Evolutionary conservation across 352 stramenopile species (phyloP), one percentile per base, ranked within the genome.

Genomic region (Hyaloperonospora arabidopsidis): DNA sequence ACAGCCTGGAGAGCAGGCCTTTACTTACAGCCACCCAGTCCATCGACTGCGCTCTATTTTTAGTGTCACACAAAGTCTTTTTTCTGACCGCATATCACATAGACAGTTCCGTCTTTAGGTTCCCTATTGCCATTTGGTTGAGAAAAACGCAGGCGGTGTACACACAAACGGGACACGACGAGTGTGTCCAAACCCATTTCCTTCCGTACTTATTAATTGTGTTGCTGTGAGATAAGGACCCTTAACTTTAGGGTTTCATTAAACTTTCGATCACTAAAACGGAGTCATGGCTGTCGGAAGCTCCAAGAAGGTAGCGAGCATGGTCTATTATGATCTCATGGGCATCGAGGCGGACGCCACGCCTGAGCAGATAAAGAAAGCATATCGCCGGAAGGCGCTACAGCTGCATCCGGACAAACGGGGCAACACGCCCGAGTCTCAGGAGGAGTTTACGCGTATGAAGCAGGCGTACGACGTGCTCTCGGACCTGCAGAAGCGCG

Each of bases 401-500:
- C 92, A 96, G 65, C 86, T 95, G 36, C 92, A 97, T 52, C 92
- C 92, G 2, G 70, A 95, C 67, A 93, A 94, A 64, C 89, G 79
- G 32, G 79, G 79, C 50, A 89, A 89, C 63, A 86, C 79, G 45
- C 75, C 75, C 6, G 79, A 89, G 62, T 70, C 70, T n/a, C 79
- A 89, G 58, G 79, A 89, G n/a, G 79, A 87, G 54, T 98, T 98
- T 64, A 94, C 84, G 32, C 70, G 74, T 34, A 89, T 97, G 63
- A 95, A 96, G 56, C 53, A 91, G 54, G 94, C 94, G 17, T 97
- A 97, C 65, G 91, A 98, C 61, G 77, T 96, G 28, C 74, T 98
- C 23, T 83, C 69, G 5, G 89, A 97, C 68, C 76, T 84, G 21
- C 73, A 91, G 53, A 89, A 91, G 64, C 75, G 81, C 8, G 75